Evolutionary conservation across 2,329 filamentous ascomycete genomes (phyloP).

Genomic region (Nothophoma quercina): DNA sequence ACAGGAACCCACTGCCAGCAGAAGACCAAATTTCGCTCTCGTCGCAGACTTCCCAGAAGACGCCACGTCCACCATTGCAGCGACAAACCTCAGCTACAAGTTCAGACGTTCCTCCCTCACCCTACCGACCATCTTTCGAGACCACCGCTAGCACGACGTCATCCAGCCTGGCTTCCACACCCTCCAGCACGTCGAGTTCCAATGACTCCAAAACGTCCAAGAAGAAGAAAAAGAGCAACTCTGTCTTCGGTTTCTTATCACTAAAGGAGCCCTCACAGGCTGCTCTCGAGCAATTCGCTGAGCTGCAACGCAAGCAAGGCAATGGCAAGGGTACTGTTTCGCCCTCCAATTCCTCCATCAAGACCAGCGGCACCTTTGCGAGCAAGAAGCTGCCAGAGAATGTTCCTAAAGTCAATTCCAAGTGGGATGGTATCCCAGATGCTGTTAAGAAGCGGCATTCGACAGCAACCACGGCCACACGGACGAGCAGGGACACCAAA

Average conservation of each 20-base stretch:
- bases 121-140: slow-evolving; percentile 24
- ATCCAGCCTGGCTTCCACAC: slow-evolving; percentile 44
- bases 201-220: slow-evolving; percentile 40
- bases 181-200: slow-evolving; percentile 35
- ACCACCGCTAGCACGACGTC: slow-evolving; percentile 33
- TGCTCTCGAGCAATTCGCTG: slow-evolving; percentile 56
- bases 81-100: slow-evolving; percentile 12
- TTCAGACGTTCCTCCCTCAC: slow-evolving; percentile 11
- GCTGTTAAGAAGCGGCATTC: slow-evolving; percentile 41
- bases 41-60: slow-evolving; percentile 11
- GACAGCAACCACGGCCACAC: slow-evolving; percentile 10
- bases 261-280: slow-evolving; percentile 59
- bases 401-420: slow-evolving; percentile 62
- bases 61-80: slow-evolving; percentile 14
- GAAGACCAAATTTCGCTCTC: slow-evolving; percentile 29
- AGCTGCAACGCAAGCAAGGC: slow-evolving; percentile 53
- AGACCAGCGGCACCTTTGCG: slow-evolving; percentile 32
- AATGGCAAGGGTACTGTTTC: slow-evolving; percentile 31
- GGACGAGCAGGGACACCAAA: slow-evolving; percentile 22
- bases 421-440: slow-evolving; percentile 62
- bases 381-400: slow-evolving; percentile 56
- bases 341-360: slow-evolving; percentile 17
- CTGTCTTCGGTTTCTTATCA: slow-evolving; percentile 56
- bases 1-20: slow-evolving; percentile 41
- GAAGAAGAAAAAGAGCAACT: slow-evolving; percentile 45